phyloP scores from a whole-genome alignment of 2,329 filamentous ascomycete genomes.

The Fusarium sp. region DNA sequence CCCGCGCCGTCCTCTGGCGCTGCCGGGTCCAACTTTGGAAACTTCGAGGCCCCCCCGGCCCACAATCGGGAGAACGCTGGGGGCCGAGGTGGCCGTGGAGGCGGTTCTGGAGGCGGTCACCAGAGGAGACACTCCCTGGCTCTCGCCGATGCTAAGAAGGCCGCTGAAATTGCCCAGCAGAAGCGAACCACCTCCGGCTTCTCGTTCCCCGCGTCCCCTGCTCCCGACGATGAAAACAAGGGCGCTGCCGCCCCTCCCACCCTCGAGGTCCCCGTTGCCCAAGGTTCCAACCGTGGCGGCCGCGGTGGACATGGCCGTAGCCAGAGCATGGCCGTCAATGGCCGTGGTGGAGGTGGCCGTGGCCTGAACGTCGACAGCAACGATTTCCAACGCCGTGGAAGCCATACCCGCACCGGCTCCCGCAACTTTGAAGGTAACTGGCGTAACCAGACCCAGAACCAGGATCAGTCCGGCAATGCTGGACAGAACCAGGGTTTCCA shows the following conservation, averaged over 20 bases:
- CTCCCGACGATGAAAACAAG: constrained; percentile 63
- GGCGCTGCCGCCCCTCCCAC: constrained; percentile 46
- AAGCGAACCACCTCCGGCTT: constrained; percentile 95
- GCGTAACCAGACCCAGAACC: constrained; percentile 80
- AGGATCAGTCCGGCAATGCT: constrained; percentile 63
- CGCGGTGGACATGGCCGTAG: constrained; percentile 77
- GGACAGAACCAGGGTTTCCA: constrained; percentile 82
- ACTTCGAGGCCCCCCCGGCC: constrained; percentile 73
- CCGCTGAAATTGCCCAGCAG: constrained; percentile 95
- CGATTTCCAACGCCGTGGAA: constrained; percentile 82
- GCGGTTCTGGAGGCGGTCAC: constrained; percentile 78
- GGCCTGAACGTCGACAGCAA: constrained; percentile 65
- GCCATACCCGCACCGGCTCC: constrained; percentile 84
- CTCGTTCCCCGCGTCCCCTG: constrained; percentile 83
- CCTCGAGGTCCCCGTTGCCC: constrained; percentile 52
- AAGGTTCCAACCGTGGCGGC: constrained; percentile 62
- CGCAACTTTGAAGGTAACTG: constrained; percentile 99
- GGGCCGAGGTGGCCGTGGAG: constrained; percentile 78
- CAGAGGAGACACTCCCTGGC: constrained; percentile 95
- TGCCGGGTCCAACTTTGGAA: constrained; percentile 81
- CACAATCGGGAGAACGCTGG: constrained; percentile 51
- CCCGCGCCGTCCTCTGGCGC: constrained; percentile 93
- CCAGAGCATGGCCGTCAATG: constrained; percentile 89
- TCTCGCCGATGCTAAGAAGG: constrained; percentile 96
- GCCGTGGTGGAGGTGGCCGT: constrained; percentile 77